Evolutionary conservation across 768 basidiomycete genomes (phyloP).

Genomic region (Leccinellum albellum): DNA sequence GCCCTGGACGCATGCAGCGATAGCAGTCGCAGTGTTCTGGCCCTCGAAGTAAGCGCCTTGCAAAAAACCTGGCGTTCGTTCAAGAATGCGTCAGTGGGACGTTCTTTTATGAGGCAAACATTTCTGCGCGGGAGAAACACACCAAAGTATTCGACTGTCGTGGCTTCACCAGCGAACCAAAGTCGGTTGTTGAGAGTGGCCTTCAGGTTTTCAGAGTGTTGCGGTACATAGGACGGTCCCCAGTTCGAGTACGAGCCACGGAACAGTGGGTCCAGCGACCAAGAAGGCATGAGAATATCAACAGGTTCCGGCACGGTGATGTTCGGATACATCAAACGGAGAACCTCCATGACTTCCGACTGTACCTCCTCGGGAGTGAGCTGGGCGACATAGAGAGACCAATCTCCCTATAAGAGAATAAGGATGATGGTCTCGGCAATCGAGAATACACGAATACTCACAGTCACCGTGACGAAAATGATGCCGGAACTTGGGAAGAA

Average conservation of each 20-base stretch:
- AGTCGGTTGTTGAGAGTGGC: constrained; percentile 48
- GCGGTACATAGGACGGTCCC: constrained; percentile 56
- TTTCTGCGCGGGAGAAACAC: constrained; percentile 13
- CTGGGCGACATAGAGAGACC: constrained; percentile 53
- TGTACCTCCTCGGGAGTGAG: constrained; percentile 46
- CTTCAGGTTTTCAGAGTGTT: constrained; percentile 53
- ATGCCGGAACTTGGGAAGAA: constrained; percentile 63
- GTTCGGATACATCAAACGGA: constrained; percentile 58
- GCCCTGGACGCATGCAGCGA: constrained; percentile 42
- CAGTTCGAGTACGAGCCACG: constrained; percentile 60
- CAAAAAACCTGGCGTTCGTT: constrained; percentile 46
- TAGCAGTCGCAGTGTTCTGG: constrained; percentile 32
- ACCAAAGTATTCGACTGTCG: constrained; percentile 57
- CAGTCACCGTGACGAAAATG: constrained; percentile 27
- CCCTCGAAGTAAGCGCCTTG: constrained; percentile 62
- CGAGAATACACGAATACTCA: constrained; percentile 6
- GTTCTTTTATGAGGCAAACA: too few species aligned
- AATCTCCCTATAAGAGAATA: constrained; percentile 48
- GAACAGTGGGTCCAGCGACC: constrained; percentile 48
- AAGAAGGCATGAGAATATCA: constrained; percentile 53
- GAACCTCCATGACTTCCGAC: constrained; percentile 51
- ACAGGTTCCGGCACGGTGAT: constrained; percentile 50
- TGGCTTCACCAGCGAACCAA: constrained; percentile 65
- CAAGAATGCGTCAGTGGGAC: neutral
- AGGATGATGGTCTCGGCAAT: neutral